A percentile compares a stretch with the other conserved stretches of the same genome.
Evolutionary conservation across 2,329 filamentous ascomycete genomes (phyloP).

Genomic region (Lasiodiplodia sp.): DNA sequence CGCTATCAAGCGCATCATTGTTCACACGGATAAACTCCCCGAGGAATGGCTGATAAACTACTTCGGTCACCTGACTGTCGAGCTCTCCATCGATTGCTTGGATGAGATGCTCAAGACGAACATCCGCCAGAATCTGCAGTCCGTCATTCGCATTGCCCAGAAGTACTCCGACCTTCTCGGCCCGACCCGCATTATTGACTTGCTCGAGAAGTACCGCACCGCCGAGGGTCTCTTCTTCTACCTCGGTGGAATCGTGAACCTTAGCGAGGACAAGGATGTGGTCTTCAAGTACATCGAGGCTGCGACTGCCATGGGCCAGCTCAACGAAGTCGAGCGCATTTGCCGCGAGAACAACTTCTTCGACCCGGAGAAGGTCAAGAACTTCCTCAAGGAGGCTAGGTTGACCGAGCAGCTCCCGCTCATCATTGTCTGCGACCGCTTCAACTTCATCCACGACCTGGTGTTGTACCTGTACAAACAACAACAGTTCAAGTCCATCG

Average conservation of each 20-base stretch:
- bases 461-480: slow-evolving; percentile 98
- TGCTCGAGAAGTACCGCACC: slow-evolving; percentile 98
- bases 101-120: slow-evolving; percentile 97
- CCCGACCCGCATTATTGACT: slow-evolving; percentile 83
- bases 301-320: slow-evolving; percentile 89
- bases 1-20: slow-evolving; percentile 86
- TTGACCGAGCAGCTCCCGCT: slow-evolving; percentile 91
- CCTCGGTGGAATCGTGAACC: slow-evolving; percentile 95
- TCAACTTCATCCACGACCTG: slow-evolving; percentile 97
- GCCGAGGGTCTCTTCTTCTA: slow-evolving; percentile 98
- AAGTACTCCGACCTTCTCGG: slow-evolving; percentile 97
- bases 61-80: slow-evolving; percentile 93
- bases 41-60: slow-evolving; percentile 91
- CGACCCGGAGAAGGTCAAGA: slow-evolving; percentile 96
- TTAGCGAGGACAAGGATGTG: slow-evolving; percentile 93
- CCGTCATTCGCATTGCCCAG: slow-evolving; percentile 93
- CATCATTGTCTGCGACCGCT: slow-evolving; percentile 99
- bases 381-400: slow-evolving; percentile 97
- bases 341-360: slow-evolving; percentile 89
- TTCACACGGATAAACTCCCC: slow-evolving; percentile 86
- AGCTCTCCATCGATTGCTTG: slow-evolving; percentile 91
- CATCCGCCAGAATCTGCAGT: slow-evolving; percentile 94
- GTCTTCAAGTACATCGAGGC: slow-evolving; percentile 99
- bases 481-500: slow-evolving; percentile 98
- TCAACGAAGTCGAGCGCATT: slow-evolving; percentile 95